Conservation (phyloP, 306 rosid genomes). For the Pterocarpus santalinus region DNA sequence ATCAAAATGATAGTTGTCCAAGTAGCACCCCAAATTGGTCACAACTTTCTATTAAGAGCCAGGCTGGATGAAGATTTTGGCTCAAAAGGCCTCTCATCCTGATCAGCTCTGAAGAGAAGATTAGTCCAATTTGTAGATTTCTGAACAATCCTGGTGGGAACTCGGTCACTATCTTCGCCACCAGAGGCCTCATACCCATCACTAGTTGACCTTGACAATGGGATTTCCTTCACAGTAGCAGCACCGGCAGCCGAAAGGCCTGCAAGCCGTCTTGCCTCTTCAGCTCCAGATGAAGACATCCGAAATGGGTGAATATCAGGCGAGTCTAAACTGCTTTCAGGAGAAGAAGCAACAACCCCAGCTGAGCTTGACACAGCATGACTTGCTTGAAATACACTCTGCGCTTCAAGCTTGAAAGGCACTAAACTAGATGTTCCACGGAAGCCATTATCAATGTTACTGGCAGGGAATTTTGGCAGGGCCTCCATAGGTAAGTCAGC, state of each 20-base stretch:
- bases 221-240: conserved; percentile 64
- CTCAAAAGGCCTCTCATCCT: conserved; percentile 67
- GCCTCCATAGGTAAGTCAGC: conserved; percentile 82
- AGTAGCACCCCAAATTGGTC: conserved; percentile 56
- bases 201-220: conserved; percentile 88
- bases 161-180: conserved; percentile 95
- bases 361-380: conserved; percentile 75
- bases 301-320: conserved; percentile 92
- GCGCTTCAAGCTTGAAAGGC: conserved; percentile 89
- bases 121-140: conserved; percentile 86
- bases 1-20: conserved; percentile 51
- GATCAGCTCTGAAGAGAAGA: conserved; percentile 74
- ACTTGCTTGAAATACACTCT: conserved; percentile 77
- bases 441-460: conserved; percentile 65
- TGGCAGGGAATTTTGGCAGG: conserved; percentile 58
- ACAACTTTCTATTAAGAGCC: conserved; percentile 66
- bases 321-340: conserved; percentile 93
- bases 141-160: conserved; percentile 79
- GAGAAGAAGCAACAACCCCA: conserved; percentile 82
- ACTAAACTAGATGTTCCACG: conserved; percentile 68
- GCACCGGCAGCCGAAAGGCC: conserved; percentile 60
- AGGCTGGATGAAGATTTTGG: conserved; percentile 67
- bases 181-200: conserved; percentile 99
- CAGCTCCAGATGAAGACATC: conserved; percentile 73
- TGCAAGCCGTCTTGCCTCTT: conserved; percentile 70